These are phyloP conservation scores for Populus alba DNA, from an alignment of 345 rosid species.

Conservation along the genomic window DNA sequence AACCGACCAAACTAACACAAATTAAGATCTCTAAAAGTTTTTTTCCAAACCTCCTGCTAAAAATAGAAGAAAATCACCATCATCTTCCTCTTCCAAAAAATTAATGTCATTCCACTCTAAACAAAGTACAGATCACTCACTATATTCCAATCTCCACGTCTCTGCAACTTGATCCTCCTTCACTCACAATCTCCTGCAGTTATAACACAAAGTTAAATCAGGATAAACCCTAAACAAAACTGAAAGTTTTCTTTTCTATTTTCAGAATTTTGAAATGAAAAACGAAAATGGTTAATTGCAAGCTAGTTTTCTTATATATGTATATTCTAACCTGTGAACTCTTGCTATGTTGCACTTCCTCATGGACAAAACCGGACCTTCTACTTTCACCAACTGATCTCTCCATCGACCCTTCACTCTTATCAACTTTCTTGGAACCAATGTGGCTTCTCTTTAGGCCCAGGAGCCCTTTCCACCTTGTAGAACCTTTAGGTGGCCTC, in stretches of 20 bases:
- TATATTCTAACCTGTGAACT: slow-evolving; percentile 32
- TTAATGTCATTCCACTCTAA: slow-evolving; percentile 13
- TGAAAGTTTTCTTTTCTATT: neutral
- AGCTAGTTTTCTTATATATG: too few relatives aligned
- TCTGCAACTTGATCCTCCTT: slow-evolving; percentile 58
- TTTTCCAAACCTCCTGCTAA: slow-evolving; percentile 12
- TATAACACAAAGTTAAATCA: slow-evolving; percentile 1
- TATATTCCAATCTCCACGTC: slow-evolving; percentile 59
- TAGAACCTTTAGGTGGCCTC: slow-evolving; percentile 58
- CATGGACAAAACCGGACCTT: slow-evolving; percentile 33
- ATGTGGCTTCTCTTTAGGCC: slow-evolving; percentile 72
- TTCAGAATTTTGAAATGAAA: neutral
- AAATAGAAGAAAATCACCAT: slow-evolving; percentile 21
- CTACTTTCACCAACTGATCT: slow-evolving; percentile 23
- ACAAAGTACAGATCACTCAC: slow-evolving; percentile 17
- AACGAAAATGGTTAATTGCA: neutral
- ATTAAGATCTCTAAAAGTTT: slow-evolving; percentile 14
- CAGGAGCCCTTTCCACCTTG: slow-evolving; percentile 79
- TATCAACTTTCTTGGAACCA: slow-evolving; percentile 66
- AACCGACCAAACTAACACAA: slow-evolving; percentile 6
- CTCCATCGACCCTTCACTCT: slow-evolving; percentile 34
- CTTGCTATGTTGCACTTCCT: slow-evolving; percentile 20
- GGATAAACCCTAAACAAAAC: neutral
- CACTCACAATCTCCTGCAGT: slow-evolving; percentile 40
- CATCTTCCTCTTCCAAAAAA: slow-evolving; percentile 6